phyloP scores from a whole-genome alignment of 306 rosid genomes.

The Dicorynia guianensis region DNA sequence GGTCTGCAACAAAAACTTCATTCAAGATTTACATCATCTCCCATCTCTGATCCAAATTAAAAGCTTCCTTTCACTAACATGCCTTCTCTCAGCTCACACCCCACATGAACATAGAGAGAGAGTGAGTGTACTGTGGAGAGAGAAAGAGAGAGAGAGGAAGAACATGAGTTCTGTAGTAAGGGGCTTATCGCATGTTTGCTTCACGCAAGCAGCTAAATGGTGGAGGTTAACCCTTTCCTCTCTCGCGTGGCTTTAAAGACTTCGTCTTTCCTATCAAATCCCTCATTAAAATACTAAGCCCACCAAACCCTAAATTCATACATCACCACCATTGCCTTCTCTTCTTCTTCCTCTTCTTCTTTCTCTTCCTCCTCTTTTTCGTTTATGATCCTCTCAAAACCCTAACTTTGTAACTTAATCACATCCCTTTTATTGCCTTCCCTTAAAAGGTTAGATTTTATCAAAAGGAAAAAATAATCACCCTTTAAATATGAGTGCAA shows the following conservation, averaged over 20 bases:
- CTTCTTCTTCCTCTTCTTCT: constrained; percentile 21
- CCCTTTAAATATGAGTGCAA: constrained; percentile 55
- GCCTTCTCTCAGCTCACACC: not conserved
- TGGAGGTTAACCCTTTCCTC: constrained; percentile 72
- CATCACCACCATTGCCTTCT: constrained; percentile 12
- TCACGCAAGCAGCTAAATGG: constrained; percentile 91
- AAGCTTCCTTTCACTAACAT: not conserved
- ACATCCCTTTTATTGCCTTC: not conserved
- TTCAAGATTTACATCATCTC: not conserved
- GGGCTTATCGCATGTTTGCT: constrained; percentile 89
- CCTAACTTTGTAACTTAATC: constrained; percentile 24
- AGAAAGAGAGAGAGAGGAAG: not conserved
- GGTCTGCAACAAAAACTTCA: not conserved
- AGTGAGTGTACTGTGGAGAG: constrained; percentile 5
- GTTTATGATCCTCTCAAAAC: constrained; percentile 35
- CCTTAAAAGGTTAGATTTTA: not conserved
- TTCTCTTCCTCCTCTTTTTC: not conserved
- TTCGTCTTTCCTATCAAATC: constrained; percentile 46
- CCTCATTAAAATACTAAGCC: constrained; percentile 47
- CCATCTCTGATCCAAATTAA: not conserved
- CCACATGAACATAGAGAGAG: constrained; percentile 31
- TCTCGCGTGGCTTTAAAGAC: constrained; percentile 95
- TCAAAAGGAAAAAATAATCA: not conserved
- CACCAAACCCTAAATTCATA: constrained; percentile 60
- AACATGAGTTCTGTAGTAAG: constrained; percentile 44